These are phyloP conservation scores for Rhizopogon salebrosus DNA, from an alignment of 768 basidiomycete species.

Conservation along the genomic window DNA sequence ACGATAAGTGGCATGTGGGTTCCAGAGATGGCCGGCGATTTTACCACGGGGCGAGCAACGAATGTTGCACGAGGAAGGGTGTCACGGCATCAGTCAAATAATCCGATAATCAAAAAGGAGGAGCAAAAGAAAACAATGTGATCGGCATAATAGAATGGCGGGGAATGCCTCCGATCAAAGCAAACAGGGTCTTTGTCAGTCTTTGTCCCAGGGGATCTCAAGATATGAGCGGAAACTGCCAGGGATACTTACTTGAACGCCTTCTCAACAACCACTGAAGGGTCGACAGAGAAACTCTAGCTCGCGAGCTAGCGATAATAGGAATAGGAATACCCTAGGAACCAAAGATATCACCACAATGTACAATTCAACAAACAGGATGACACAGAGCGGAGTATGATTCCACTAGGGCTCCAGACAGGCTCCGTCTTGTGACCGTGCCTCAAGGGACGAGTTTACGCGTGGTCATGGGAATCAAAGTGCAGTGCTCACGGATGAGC, in stretches of 20 bases:
- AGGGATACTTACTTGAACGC: conserved; percentile 48
- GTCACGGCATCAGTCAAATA: conserved; percentile 14
- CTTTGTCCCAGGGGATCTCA: conserved; percentile 17
- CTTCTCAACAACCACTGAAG: conserved; percentile 54
- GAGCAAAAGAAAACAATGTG: conserved; percentile 6
- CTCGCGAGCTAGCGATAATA: conserved; percentile 54
- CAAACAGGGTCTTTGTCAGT: conserved; percentile 8
- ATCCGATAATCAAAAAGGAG: conserved; percentile 5
- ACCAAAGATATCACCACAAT: conserved; percentile 16
- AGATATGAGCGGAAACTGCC: conserved; percentile 11
- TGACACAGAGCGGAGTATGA: neutral
- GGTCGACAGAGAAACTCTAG: conserved; percentile 47
- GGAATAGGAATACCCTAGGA: conserved; percentile 56
- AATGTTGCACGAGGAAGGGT: conserved; percentile 30
- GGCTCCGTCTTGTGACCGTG: conserved; percentile 3
- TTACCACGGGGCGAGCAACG: conserved; percentile 54
- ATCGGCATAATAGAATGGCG: conserved; percentile 14
- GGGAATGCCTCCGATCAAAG: conserved; percentile 5
- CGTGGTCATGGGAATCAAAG: conserved; percentile 6
- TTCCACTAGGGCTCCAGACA: conserved; percentile 2
- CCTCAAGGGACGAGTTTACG: neutral
- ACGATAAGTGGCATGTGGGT: conserved; percentile 59
- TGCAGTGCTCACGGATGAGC: conserved; percentile 9
- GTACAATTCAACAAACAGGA: neutral
- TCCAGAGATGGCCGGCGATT: conserved; percentile 45